These are phyloP conservation scores for Zygosaccharomyces pseudorouxii DNA, from an alignment of 805 yeast species.

Conservation along the genomic window DNA sequence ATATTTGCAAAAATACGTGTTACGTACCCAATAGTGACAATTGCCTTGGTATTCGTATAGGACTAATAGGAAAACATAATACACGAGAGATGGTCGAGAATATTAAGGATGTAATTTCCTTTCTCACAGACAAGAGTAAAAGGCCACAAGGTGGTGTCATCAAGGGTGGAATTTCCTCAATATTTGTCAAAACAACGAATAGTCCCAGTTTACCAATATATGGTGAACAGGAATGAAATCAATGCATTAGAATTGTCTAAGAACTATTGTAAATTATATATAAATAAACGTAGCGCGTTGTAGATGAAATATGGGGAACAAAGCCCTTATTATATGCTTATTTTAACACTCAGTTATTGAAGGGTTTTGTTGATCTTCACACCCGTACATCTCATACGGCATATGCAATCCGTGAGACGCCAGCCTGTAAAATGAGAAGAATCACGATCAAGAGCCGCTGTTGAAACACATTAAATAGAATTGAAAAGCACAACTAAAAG, in stretches of 20 bases:
- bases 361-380: neutral
- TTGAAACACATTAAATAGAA: neutral
- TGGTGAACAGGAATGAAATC: neutral
- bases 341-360: neutral
- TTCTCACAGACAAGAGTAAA: slow-evolving; percentile 42
- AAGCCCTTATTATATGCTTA: neutral
- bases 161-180: slow-evolving; percentile 42
- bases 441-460: slow-evolving; percentile 4
- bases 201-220: slow-evolving; percentile 62
- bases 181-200: slow-evolving; percentile 61
- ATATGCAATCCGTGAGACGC: neutral
- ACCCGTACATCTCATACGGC: neutral
- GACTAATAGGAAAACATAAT: slow-evolving; percentile 35
- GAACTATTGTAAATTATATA: neutral
- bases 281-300: neutral
- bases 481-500: neutral
- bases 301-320: neutral
- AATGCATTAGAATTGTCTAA: neutral
- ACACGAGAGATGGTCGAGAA: slow-evolving; percentile 27
- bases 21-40: slow-evolving; percentile 61
- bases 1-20: slow-evolving; percentile 58
- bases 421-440: neutral
- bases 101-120: slow-evolving; percentile 38
- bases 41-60: slow-evolving; percentile 56
- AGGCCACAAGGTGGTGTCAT: slow-evolving; percentile 59